Conservation (phyloP, 1,139 yeast genomes). For the Yamadazyma pseudoaaseri region DNA sequence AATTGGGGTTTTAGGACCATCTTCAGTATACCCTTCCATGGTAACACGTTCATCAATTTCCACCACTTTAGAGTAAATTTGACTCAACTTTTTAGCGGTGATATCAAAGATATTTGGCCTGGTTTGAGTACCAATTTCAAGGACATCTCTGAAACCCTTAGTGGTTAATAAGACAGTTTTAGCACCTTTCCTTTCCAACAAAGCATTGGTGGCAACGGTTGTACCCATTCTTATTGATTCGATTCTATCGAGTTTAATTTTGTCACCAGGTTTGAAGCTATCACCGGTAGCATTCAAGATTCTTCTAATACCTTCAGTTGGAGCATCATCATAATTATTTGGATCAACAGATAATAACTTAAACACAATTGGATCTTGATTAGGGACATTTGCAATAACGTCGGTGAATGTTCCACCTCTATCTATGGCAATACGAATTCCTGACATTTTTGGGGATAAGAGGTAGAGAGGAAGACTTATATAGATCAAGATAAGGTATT, state of each 20-base stretch:
- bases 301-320: conserved; percentile 23
- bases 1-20: too few relatives aligned
- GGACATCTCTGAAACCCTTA: conserved; percentile 61
- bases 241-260: too few relatives aligned
- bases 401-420: conserved; percentile 27
- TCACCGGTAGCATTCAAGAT: conserved; percentile 17
- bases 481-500: too few relatives aligned
- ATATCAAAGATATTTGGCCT: conserved; percentile 70
- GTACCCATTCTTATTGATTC: conserved; percentile 72
- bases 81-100: conserved; percentile 54
- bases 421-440: conserved; percentile 21
- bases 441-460: too few relatives aligned
- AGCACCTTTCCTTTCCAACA: conserved; percentile 67
- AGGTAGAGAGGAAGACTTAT: too few relatives aligned
- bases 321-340: too few relatives aligned
- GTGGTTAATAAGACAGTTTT: conserved; percentile 62
- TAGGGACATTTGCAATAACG: too few relatives aligned
- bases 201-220: conserved; percentile 77
- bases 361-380: too few relatives aligned
- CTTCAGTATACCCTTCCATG: conserved; percentile 63
- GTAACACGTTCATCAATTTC: conserved; percentile 77
- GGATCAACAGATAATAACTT: too few relatives aligned
- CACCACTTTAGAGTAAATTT: conserved; percentile 60
- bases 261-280: conserved; percentile 23
- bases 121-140: conserved; percentile 70